phyloP scores from a whole-genome alignment of 306 rosid genomes.

The Gastrolobium bilobum region DNA sequence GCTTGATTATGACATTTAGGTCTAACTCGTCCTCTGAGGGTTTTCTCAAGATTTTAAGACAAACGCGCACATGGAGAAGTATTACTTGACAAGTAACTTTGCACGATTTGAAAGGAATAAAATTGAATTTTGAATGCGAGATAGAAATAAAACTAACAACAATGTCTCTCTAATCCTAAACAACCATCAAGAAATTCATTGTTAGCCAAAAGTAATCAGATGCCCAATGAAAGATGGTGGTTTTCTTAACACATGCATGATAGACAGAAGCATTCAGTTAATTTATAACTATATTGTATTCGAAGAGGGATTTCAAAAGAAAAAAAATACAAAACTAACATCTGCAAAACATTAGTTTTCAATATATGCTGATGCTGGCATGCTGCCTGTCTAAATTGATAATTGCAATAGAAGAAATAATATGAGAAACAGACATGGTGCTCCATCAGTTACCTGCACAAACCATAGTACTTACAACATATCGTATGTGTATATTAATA shows the following conservation, averaged over 20 bases:
- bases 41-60: neutral
- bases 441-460: constrained; percentile 5
- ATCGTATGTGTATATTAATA: neutral
- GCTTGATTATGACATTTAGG: neutral
- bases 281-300: constrained; percentile 3
- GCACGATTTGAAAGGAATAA: no score
- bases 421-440: constrained; percentile 12
- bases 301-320: neutral
- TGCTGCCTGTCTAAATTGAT: constrained; percentile 26
- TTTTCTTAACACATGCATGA: neutral
- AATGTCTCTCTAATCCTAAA: neutral
- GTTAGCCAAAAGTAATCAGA: neutral
- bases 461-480: neutral
- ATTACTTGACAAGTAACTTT: no score
- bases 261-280: neutral
- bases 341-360: neutral
- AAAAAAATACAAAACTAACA: neutral
- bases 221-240: neutral
- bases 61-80: no score
- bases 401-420: constrained; percentile 11
- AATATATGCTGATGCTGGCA: constrained; percentile 18
- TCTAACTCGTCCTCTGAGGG: no score
- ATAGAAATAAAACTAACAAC: neutral
- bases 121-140: neutral
- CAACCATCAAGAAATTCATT: no score